phyloP scores from a whole-genome alignment of 2,329 filamentous ascomycete species.

The Dothideomycetes sp. region DNA sequence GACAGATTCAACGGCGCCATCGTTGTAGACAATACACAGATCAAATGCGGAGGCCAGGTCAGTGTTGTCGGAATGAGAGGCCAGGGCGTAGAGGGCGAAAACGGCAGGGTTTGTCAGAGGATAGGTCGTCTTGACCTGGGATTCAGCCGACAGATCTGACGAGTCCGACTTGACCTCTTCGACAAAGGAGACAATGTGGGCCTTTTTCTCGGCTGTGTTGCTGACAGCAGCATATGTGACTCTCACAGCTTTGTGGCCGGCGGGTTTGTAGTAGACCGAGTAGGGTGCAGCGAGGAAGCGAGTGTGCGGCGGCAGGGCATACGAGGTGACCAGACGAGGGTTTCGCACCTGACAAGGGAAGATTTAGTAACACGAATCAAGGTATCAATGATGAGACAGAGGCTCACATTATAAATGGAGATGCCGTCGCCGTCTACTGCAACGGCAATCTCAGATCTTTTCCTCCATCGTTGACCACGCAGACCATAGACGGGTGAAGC shows the following conservation, averaged over 20 bases:
- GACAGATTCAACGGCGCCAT: conserved; percentile 20
- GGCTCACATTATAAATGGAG: conserved; percentile 50
- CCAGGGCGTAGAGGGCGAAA: conserved; percentile 27
- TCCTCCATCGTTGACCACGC: conserved; percentile 46
- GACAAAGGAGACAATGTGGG: conserved; percentile 43
- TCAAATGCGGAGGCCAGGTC: conserved; percentile 7
- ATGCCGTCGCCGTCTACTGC: conserved; percentile 51
- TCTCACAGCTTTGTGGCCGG: conserved; percentile 33
- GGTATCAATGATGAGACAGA: not conserved
- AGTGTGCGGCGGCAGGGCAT: conserved; percentile 50
- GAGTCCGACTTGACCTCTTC: conserved; percentile 32
- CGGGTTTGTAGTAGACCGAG: conserved; percentile 43
- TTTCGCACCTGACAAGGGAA: conserved; percentile 42
- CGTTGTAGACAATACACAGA: conserved; percentile 18
- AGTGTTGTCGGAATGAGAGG: conserved; percentile 8
- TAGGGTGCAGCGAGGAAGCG: conserved; percentile 46
- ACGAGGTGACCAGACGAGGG: conserved; percentile 48
- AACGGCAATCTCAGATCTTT: conserved; percentile 50
- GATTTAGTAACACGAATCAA: conserved; percentile 1
- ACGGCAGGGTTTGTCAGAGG: conserved; percentile 15
- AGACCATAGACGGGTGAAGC: conserved; percentile 42
- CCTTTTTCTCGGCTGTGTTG: conserved; percentile 23
- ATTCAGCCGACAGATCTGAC: conserved; percentile 16
- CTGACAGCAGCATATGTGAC: conserved; percentile 42
- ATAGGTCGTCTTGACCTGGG: conserved; percentile 15